phyloP scores from a whole-genome alignment of 2,329 filamentous ascomycete genomes.

The Epichloe sibirici region DNA sequence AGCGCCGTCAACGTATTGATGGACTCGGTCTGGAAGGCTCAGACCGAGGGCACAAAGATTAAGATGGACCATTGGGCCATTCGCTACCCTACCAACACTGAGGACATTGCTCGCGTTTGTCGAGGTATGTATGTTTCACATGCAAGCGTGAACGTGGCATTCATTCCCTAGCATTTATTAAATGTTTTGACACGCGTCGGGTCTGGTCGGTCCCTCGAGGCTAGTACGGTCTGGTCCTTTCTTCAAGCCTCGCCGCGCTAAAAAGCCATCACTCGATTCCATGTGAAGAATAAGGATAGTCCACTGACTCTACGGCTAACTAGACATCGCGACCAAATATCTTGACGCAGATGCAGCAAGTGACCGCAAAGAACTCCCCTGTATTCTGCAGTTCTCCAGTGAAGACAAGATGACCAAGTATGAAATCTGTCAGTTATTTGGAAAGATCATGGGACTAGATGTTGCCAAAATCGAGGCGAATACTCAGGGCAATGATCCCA shows the following conservation, averaged over 20 bases:
- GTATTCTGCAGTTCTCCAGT: constrained; percentile 71
- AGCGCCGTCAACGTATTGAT: constrained; percentile 76
- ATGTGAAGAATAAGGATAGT: not conserved
- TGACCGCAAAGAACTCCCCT: constrained; percentile 45
- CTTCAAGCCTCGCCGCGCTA: not conserved
- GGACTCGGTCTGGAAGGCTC: constrained; percentile 62
- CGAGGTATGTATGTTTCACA: constrained; percentile 35
- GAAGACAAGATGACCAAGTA: constrained; percentile 85
- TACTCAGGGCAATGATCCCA: constrained; percentile 59
- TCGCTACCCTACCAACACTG: constrained; percentile 79
- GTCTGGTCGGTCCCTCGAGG: not conserved
- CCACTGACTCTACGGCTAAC: not conserved
- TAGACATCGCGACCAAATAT: constrained; percentile 62
- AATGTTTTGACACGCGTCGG: not conserved
- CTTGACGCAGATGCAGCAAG: constrained; percentile 32
- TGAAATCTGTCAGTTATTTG: constrained; percentile 69
- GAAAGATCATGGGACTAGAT: constrained; percentile 65
- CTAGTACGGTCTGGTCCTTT: not conserved
- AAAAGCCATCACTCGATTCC: not conserved
- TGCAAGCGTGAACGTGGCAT: not conserved
- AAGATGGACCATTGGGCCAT: constrained; percentile 81
- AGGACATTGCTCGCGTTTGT: constrained; percentile 72
- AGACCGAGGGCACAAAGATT: constrained; percentile 47
- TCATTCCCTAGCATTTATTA: not conserved
- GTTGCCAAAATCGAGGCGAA: constrained; percentile 57